Evolutionary conservation across 1,139 yeast species (phyloP).

Genomic region (Saccharomyces hybrid): DNA sequence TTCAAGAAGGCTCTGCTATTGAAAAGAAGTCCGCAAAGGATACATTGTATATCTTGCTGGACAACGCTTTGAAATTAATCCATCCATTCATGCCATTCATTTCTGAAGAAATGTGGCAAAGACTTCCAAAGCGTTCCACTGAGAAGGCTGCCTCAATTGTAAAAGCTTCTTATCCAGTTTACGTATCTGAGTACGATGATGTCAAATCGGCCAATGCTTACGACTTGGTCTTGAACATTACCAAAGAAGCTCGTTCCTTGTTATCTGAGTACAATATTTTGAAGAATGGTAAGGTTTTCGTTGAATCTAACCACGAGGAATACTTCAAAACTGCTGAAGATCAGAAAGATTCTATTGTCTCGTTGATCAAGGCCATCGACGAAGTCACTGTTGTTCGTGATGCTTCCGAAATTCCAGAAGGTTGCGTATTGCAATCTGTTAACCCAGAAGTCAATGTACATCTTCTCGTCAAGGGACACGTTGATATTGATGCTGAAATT

Average conservation of each 20-base stretch:
- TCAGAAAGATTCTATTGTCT: slow-evolving; percentile 77
- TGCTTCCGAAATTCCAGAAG: slow-evolving; percentile 61
- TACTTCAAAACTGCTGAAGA: slow-evolving; percentile 42
- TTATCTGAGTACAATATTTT: slow-evolving; percentile 82
- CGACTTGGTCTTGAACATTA: slow-evolving; percentile 75
- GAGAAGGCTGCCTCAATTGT: slow-evolving; percentile 68
- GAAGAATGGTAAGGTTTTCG: slow-evolving; percentile 78
- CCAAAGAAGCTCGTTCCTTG: slow-evolving; percentile 87
- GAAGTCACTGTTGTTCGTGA: slow-evolving; percentile 53
- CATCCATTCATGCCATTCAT: slow-evolving; percentile 98
- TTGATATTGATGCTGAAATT: slow-evolving; percentile 87
- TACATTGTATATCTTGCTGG: slow-evolving; percentile 87
- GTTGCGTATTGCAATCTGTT: slow-evolving; percentile 81
- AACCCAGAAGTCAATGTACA: slow-evolving; percentile 79
- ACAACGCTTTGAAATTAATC: slow-evolving; percentile 82
- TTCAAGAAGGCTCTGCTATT: slow-evolving; percentile 78
- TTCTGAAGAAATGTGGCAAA: slow-evolving; percentile 98
- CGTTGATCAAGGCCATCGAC: slow-evolving; percentile 86
- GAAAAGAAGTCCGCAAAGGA: slow-evolving; percentile 88
- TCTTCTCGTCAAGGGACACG: slow-evolving; percentile 86
- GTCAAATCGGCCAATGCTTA: slow-evolving; percentile 61
- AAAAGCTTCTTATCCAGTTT: slow-evolving; percentile 72
- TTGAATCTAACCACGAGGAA: slow-evolving; percentile 53
- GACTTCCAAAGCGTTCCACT: slow-evolving; percentile 79
- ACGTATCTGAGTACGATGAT: slow-evolving; percentile 52